phyloP scores from a whole-genome alignment of 2,329 filamentous ascomycete species.

The Colletotrichum kahawae region DNA sequence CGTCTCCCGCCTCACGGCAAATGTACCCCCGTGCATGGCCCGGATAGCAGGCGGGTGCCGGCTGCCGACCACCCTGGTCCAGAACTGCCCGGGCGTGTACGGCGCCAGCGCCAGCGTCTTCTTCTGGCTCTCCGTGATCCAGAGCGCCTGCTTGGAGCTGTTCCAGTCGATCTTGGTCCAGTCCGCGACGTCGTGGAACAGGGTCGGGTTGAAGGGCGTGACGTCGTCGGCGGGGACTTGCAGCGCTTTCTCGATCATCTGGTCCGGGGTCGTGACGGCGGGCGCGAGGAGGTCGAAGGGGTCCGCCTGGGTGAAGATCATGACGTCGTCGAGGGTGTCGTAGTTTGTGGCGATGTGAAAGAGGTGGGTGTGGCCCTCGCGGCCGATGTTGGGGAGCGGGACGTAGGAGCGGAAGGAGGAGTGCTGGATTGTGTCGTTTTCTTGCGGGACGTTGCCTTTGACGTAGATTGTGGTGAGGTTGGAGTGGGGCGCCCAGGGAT shows the following conservation, averaged over 20 bases:
- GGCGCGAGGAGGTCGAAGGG: slow-evolving; percentile 16
- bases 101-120: not conserved
- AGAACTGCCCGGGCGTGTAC: slow-evolving; percentile 19
- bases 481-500: slow-evolving; percentile 10
- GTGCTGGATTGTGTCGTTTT: slow-evolving; percentile 15
- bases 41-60: slow-evolving; percentile 16
- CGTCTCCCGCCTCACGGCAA: slow-evolving; percentile 17
- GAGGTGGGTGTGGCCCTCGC: slow-evolving; percentile 17
- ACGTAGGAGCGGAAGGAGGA: slow-evolving; percentile 18
- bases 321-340: slow-evolving; percentile 17
- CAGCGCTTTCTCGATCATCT: slow-evolving; percentile 15
- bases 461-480: slow-evolving; percentile 19
- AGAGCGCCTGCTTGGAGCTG: slow-evolving; percentile 9
- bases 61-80: slow-evolving; percentile 2
- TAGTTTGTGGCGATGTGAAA: slow-evolving; percentile 14
- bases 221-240: not conserved
- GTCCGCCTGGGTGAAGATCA: slow-evolving; percentile 20
- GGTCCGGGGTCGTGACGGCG: not conserved
- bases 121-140: slow-evolving; percentile 21
- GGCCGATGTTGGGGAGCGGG: slow-evolving; percentile 10
- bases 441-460: slow-evolving; percentile 14
- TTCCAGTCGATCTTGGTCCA: slow-evolving; percentile 19
- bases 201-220: slow-evolving; percentile 17
- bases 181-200: slow-evolving; percentile 20
- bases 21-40: slow-evolving; percentile 23